Conservation (phyloP, 495 filamentous ascomycete genomes). For the Xylaria curta region DNA sequence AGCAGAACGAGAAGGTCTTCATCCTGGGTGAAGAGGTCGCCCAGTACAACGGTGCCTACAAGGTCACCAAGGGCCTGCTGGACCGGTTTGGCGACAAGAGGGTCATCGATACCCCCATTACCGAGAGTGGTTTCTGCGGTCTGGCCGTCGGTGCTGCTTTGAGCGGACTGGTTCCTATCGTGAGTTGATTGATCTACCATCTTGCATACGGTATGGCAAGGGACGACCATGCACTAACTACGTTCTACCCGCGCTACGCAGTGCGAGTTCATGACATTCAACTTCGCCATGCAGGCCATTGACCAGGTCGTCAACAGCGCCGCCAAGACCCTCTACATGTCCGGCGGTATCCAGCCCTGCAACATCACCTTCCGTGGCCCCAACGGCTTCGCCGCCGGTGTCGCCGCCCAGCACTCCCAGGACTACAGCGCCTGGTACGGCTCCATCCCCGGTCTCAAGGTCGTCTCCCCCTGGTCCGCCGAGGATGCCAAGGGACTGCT, state of each 20-base stretch:
- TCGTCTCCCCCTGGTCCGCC: slow-evolving; percentile 91
- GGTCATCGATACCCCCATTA: slow-evolving; percentile 98
- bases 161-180: slow-evolving; percentile 90
- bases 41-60: slow-evolving; percentile 99
- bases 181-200: slow-evolving; percentile 58
- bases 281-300: slow-evolving; percentile 99
- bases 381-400: slow-evolving; percentile 96
- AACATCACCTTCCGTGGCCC: slow-evolving; percentile 99
- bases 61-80: slow-evolving; percentile 95
- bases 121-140: slow-evolving; percentile 92
- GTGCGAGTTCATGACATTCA: slow-evolving; percentile 99
- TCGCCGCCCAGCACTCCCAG: slow-evolving; percentile 97
- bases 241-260: slow-evolving; percentile 41
- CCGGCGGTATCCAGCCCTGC: slow-evolving; percentile 98
- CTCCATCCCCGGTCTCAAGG: slow-evolving; percentile 95
- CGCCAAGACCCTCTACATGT: slow-evolving; percentile 99
- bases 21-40: slow-evolving; percentile 97
- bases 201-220: background rate
- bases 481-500: slow-evolving; percentile 98
- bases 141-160: slow-evolving; percentile 93
- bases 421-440: slow-evolving; percentile 99
- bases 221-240: slow-evolving; percentile 10
- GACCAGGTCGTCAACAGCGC: slow-evolving; percentile 99
- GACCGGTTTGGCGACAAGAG: slow-evolving; percentile 97
- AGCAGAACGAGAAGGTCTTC: slow-evolving; percentile 92